These are phyloP conservation scores for Aspergillus pseudotamarii DNA, from an alignment of 2,329 filamentous ascomycete species.

Conservation along the genomic window DNA sequence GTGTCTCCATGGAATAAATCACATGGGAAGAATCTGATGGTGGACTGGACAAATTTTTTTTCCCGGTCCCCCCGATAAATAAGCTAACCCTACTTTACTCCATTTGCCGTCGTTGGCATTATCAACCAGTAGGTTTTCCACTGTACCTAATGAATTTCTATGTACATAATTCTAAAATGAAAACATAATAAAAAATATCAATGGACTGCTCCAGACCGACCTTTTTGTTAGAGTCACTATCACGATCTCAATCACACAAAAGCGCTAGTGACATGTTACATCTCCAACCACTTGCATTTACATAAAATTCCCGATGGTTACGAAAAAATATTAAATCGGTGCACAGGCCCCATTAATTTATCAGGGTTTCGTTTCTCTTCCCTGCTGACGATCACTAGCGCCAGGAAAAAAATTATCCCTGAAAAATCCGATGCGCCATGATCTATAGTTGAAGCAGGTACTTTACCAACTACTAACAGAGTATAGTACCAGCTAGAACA, in stretches of 20 bases:
- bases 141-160: background rate
- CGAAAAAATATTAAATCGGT: background rate
- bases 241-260: background rate
- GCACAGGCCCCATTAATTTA: no score
- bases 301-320: background rate
- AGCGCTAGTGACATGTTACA: background rate
- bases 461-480: background rate
- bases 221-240: background rate
- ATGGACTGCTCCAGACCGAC: background rate
- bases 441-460: background rate
- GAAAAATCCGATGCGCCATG: background rate
- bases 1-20: background rate
- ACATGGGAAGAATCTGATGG: background rate
- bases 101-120: background rate
- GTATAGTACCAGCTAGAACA: background rate
- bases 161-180: background rate
- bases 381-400: background rate
- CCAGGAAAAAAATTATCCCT: background rate
- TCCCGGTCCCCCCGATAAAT: background rate
- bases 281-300: background rate
- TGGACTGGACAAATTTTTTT: background rate
- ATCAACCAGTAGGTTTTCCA: background rate
- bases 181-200: background rate
- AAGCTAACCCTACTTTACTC: slow-evolving; percentile 1
- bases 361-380: background rate